Percentiles rank a stretch among this genome's conserved stretches.
These are phyloP conservation scores for Pleurotus cornucopiae DNA, from an alignment of 768 basidiomycete species.

Conservation along the genomic window DNA sequence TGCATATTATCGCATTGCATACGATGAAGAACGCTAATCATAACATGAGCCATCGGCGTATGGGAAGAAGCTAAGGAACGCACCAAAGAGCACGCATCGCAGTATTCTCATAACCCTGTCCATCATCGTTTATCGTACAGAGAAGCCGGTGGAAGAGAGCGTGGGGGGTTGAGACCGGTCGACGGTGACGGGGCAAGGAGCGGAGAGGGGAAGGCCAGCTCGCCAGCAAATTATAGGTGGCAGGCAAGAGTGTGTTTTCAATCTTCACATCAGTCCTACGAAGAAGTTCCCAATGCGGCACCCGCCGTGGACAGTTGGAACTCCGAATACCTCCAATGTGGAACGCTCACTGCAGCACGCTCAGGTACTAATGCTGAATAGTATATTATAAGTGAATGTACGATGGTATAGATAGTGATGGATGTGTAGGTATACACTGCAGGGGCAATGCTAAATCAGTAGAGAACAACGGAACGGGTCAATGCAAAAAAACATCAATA, in stretches of 20 bases:
- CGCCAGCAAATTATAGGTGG: conserved; percentile 1
- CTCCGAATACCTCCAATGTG: not conserved
- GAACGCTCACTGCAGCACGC: not conserved
- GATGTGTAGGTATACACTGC: not conserved
- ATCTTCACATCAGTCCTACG: not conserved
- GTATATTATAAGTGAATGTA: not conserved
- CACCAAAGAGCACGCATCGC: conserved; percentile 64
- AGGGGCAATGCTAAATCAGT: not conserved
- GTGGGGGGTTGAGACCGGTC: conserved; percentile 26
- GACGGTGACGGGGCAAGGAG: conserved; percentile 21
- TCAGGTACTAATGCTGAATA: not conserved
- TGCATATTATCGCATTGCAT: conserved; percentile 63
- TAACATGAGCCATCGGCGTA: conserved; percentile 6
- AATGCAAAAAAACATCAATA: not conserved
- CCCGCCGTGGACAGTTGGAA: not conserved
- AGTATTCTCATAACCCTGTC: conserved; percentile 39
- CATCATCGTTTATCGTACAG: conserved; percentile 25
- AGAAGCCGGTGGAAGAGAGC: conserved; percentile 18
- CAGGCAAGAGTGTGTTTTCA: conserved; percentile 2
- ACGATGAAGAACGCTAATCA: conserved; percentile 51
- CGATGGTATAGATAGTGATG: conserved; percentile 1
- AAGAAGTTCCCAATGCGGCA: not conserved
- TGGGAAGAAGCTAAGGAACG: conserved; percentile 13
- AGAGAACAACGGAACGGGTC: not conserved
- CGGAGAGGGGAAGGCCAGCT: conserved; percentile 4